Evolutionary conservation across 2,329 filamentous ascomycete genomes (phyloP).

Genomic region (Aspergillaceae sp.): DNA sequence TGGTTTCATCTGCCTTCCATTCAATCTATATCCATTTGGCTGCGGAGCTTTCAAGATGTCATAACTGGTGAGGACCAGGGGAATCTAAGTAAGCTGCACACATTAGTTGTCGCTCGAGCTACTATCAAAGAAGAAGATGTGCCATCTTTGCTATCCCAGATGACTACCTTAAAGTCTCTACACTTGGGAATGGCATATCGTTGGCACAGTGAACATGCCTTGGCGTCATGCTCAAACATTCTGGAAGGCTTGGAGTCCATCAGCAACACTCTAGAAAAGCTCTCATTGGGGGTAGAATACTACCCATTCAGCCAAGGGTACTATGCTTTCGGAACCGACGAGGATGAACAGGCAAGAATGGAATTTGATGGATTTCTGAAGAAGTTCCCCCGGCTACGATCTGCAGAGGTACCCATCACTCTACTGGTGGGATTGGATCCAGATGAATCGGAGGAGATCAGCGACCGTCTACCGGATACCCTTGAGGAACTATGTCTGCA

Average conservation of each 20-base stretch:
- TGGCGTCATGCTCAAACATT: background rate
- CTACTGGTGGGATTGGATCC: constrained; percentile 1
- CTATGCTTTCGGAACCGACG: background rate
- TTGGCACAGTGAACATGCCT: background rate
- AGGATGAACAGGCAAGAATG: background rate
- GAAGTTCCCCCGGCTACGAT: background rate
- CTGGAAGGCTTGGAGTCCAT: constrained; percentile 1
- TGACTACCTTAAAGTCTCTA: background rate
- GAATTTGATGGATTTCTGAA: constrained; percentile 1
- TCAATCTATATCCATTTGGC: background rate
- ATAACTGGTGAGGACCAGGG: background rate
- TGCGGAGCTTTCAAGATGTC: background rate
- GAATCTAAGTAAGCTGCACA: background rate
- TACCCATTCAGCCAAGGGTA: constrained; percentile 1
- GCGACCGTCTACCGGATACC: background rate
- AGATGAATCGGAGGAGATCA: background rate
- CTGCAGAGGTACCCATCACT: constrained; percentile 1
- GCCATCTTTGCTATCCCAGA: background rate
- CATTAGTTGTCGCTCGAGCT: background rate
- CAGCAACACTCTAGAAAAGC: constrained; percentile 1
- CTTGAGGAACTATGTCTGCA: constrained; percentile 2
- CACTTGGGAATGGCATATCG: background rate
- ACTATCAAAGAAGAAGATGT: constrained; percentile 1
- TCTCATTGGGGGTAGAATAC: constrained; percentile 3
- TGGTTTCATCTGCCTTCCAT: background rate